phyloP scores from a whole-genome alignment of 139 green algal species.

The Trebouxia sp. region DNA sequence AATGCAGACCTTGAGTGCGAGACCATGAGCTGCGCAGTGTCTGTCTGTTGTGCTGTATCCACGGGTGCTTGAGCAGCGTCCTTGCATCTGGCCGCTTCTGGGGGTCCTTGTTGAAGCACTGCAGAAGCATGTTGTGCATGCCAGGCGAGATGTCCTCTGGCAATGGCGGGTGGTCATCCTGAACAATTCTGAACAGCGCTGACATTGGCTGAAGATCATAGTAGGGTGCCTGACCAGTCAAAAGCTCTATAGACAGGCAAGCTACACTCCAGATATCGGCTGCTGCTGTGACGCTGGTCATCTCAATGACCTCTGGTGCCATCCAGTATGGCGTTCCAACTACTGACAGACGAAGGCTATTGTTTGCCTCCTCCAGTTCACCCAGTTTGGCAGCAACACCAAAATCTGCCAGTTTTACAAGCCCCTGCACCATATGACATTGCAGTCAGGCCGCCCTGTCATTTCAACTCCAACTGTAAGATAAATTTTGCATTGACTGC shows the following conservation, averaged over 20 bases:
- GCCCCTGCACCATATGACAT: conserved; percentile 55
- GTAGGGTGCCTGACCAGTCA: conserved; percentile 93
- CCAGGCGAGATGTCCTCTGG: conserved; percentile 71
- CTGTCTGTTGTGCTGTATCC: conserved; percentile 74
- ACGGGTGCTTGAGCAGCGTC: conserved; percentile 83
- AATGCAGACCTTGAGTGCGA: conserved; percentile 45
- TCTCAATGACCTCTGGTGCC: conserved; percentile 96
- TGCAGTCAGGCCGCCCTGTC: neutral
- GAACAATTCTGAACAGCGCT: conserved; percentile 95
- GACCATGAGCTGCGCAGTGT: conserved; percentile 77
- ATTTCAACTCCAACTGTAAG: no score
- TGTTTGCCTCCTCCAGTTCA: conserved; percentile 42
- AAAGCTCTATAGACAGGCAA: conserved; percentile 94
- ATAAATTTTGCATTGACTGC: no score
- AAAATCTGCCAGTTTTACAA: conserved; percentile 98
- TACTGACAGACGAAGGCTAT: conserved; percentile 26
- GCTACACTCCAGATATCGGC: conserved; percentile 96
- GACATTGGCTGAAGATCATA: conserved; percentile 92
- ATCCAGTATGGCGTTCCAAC: conserved; percentile 97
- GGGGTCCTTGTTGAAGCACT: conserved; percentile 96
- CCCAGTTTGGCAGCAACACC: conserved; percentile 90
- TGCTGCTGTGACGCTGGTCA: conserved; percentile 84
- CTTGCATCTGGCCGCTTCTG: conserved; percentile 69
- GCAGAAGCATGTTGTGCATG: conserved; percentile 84
- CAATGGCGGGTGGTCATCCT: conserved; percentile 84